Conservation (phyloP, 2,329 filamentous ascomycete species). For the Dichotomopilus funicola region DNA sequence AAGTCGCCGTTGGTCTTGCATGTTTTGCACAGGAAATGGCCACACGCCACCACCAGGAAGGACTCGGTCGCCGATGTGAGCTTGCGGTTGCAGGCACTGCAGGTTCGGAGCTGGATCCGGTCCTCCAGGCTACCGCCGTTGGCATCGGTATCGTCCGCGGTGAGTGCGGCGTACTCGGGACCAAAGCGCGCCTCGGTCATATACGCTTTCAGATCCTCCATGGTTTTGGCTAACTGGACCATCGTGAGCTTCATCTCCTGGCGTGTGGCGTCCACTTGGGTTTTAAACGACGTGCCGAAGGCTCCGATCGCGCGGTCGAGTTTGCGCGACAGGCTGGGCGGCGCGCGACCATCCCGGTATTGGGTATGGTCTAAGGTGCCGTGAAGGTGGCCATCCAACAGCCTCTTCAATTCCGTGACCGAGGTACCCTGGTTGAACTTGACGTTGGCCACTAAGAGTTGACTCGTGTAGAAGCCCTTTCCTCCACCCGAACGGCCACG, state of each 20-base stretch:
- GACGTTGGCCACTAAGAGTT: too few relatives aligned
- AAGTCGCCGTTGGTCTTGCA: constrained; percentile 12
- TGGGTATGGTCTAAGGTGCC: not conserved
- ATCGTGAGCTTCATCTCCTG: constrained; percentile 16
- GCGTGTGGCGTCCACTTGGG: not conserved
- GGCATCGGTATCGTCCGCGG: not conserved
- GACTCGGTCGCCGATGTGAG: constrained; percentile 4
- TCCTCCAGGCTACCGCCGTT: not conserved
- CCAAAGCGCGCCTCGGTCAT: constrained; percentile 9
- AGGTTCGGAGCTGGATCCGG: not conserved
- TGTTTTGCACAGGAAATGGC: constrained; percentile 23
- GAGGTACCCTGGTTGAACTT: too few relatives aligned
- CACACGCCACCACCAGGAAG: constrained; percentile 24
- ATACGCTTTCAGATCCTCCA: constrained; percentile 8
- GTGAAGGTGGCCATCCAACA: too few relatives aligned
- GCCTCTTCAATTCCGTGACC: too few relatives aligned
- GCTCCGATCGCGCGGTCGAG: not conserved
- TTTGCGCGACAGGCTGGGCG: constrained; percentile 1
- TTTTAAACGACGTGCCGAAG: not conserved
- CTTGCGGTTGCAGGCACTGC: not conserved
- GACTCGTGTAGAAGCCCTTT: too few relatives aligned
- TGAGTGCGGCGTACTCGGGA: not conserved
- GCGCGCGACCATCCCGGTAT: constrained; percentile 15
- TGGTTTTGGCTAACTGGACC: constrained; percentile 11
- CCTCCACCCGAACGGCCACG: too few relatives aligned